Evolutionary conservation across 192 early-diverging fungal genomes (phyloP), one percentile per base, ranked within the genome.

Genomic region (Phycomyces blakesleeanus): DNA sequence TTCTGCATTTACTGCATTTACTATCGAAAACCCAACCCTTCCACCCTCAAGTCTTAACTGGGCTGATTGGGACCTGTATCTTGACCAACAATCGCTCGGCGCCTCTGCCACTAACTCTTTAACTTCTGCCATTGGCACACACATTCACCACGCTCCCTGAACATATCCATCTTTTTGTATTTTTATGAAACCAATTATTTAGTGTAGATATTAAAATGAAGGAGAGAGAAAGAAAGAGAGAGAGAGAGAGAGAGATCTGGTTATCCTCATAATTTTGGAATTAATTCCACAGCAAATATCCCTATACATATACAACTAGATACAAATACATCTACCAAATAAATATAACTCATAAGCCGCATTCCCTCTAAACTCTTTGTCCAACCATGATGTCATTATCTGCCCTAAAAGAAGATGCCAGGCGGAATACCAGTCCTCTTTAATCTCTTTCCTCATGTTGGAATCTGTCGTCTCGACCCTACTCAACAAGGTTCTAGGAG

Each of bases 401-500:
- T 47, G 12, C 29, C 29, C 2, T 34, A 34, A 34, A 34, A 34
- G 29, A 34, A 34, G 29, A 2, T 34, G 29, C 29, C 29, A 34
- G 29, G 29, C 29, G 29, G 29, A 34, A 34, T 34, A 34, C 29
- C 29, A 34, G 12, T 47, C 11, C 44, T 47, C 44, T 47, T 47
- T 47, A 6, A n/a, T n/a, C 44, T 47, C 51, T 53, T 53, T 53
- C 21, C 11, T 53, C 0, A 92, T 92, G 91, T 81, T 92, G 62
- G 91, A 92, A 69, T 83, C 85, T 51, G 74, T 92, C 9, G 91
- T 90, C 16, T 87, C 88, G 16, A 89, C 78, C 52, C 73, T 92
- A 22, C 78, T 92, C 56, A 92, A 92, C 66, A 79, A 85, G 54
- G 83, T 98, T 66, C 86, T 98, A 34, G 96, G 96, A 44, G 93